Base-by-base conservation (phyloP, 257 asterid genomes). In the Gentiana straminea region DNA sequence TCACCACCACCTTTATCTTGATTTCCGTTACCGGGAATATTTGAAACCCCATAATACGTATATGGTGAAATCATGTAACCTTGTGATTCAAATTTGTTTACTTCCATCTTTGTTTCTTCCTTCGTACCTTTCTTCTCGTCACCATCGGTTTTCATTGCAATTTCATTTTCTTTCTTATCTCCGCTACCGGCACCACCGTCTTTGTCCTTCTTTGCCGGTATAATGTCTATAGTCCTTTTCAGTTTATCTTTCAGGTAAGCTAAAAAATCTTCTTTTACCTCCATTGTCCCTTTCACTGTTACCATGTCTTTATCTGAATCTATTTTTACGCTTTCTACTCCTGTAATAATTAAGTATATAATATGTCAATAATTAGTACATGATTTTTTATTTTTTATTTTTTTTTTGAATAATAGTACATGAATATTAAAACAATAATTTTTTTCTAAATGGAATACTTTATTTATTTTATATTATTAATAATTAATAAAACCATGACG, bases 241-340 rank as follows among this genome's bases (percentile, higher is more conserved):
- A 85, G 68, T 66, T 87, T 91, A 39, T 83, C 94, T 66, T 83
- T 79, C 73, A 91, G 75, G 61, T 74, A 81, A 0, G 82, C 49
- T 0, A 69, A 60, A 35, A 91, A 79, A 38, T 87, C 94, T 57
- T 87, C 94, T 57, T 51, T 60, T 51, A n/a, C 38, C 8, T 8
- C 59, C 47, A 54, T 52, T 34, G 8, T 5, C 55, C 0, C 63
- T 54, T 5, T 54, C 62, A 4, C 63, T 61, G 2, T 54, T 55
- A 2, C 58, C 44, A 49, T 68, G 54, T 58, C 67, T 63, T 12
- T 63, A 3, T 35, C 38, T 39, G 24, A 51, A 13, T 51, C 35
- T 51, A 39, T 53, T 32, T 5, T 1, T n/a, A 13, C 7, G 24
- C 10, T 51, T 13, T 33, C 13, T 8, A 53, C 35, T 39, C n/a